Conservation (phyloP, 2,329 filamentous ascomycete species). For the Dactylellina haptotyla region DNA sequence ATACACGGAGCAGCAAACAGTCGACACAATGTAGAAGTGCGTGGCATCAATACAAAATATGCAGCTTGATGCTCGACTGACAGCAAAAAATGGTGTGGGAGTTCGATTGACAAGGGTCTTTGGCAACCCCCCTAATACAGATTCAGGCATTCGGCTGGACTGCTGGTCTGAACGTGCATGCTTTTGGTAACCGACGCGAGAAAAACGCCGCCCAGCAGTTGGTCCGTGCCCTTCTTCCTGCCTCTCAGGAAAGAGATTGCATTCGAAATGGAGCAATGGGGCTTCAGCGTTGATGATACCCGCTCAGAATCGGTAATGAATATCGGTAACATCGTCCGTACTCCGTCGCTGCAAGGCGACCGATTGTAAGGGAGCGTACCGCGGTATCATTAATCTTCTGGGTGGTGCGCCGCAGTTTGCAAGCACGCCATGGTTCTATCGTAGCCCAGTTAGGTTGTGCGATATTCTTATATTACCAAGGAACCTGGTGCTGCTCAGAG, state of each 20-base stretch:
- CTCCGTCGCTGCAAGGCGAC: not conserved
- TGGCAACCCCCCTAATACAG: conserved; percentile 52
- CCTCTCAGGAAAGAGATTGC: no score
- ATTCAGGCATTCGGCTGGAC: conserved; percentile 54
- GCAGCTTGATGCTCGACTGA: conserved; percentile 44
- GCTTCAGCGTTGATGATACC: no score
- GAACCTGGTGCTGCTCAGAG: no score
- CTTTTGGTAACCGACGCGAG: conserved; percentile 54
- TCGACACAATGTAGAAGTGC: conserved; percentile 22
- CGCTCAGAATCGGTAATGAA: not conserved
- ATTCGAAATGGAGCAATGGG: no score
- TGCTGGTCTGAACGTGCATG: conserved; percentile 54
- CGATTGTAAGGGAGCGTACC: no score
- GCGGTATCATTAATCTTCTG: no score
- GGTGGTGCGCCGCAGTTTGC: no score
- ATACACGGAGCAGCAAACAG: conserved; percentile 36
- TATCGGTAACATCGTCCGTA: conserved; percentile 8
- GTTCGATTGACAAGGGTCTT: conserved; percentile 53
- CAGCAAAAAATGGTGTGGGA: conserved; percentile 54
- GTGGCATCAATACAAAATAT: conserved; percentile 33
- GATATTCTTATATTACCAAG: no score
- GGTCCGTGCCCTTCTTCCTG: conserved; percentile 48
- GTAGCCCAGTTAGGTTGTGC: no score
- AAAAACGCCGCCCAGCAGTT: conserved; percentile 44
- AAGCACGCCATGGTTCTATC: no score